Conservation (phyloP, 2,329 filamentous ascomycete species). For the Coccinonectria pachysandricola region DNA sequence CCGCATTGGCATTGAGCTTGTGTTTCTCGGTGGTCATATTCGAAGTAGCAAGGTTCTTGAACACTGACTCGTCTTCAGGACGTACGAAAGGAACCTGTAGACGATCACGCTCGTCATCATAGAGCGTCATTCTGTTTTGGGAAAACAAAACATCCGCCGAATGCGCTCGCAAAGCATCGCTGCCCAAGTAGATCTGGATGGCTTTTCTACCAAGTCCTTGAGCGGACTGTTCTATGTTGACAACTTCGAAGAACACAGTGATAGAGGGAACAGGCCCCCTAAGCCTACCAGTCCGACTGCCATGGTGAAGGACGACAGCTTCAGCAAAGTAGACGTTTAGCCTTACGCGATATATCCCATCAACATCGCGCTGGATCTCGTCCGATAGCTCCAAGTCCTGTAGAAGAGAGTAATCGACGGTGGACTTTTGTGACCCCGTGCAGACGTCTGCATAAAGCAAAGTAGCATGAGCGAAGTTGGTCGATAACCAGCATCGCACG, state of each 20-base stretch:
- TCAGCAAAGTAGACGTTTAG: conserved; percentile 84
- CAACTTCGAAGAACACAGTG: conserved; percentile 67
- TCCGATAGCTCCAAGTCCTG: conserved; percentile 62
- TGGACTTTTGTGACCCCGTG: conserved; percentile 81
- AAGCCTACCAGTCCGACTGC: conserved; percentile 61
- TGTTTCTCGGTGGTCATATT: conserved; percentile 44
- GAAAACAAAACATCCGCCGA: conserved; percentile 89
- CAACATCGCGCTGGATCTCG: conserved; percentile 53
- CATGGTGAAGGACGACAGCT: conserved; percentile 69
- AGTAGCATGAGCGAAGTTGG: conserved; percentile 79
- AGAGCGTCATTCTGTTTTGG: conserved; percentile 78
- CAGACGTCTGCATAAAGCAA: conserved; percentile 88
- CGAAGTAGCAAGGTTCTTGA: conserved; percentile 64
- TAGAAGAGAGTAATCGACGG: conserved; percentile 65
- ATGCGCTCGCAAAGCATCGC: conserved; percentile 74
- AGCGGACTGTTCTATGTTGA: conserved; percentile 39
- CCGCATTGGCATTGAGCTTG: conserved; percentile 45
- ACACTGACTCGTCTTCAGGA: conserved; percentile 74
- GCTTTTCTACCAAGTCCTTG: conserved; percentile 35
- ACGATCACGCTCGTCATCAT: conserved; percentile 77
- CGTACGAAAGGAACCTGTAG: conserved; percentile 85
- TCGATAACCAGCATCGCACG: conserved; percentile 89
- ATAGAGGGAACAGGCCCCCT: conserved; percentile 65
- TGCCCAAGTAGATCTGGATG: conserved; percentile 83
- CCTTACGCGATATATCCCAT: conserved; percentile 59